phyloP scores from a whole-genome alignment of 805 yeast genomes.

The Ogataea nonfermentans region DNA sequence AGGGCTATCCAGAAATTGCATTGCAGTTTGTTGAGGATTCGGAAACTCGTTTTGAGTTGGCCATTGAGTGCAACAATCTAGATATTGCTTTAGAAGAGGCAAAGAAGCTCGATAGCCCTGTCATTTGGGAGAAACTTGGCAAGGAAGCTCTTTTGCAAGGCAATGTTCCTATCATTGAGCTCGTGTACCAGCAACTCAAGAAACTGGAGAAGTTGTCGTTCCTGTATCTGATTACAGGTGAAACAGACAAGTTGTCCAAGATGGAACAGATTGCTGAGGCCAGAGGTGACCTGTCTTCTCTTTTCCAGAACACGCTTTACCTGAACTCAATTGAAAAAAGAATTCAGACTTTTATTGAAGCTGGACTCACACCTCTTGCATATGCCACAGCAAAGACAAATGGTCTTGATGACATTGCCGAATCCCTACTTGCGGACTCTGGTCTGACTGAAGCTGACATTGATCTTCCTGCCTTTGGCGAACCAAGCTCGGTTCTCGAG shows the following conservation, averaged over 20 bases:
- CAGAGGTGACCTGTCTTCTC: constrained; percentile 75
- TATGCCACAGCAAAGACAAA: constrained; percentile 88
- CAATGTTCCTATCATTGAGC: constrained; percentile 78
- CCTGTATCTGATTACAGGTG: constrained; percentile 83
- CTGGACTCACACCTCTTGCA: constrained; percentile 85
- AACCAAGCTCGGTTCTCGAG: constrained; percentile 43
- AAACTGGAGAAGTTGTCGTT: constrained; percentile 87
- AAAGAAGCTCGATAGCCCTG: constrained; percentile 60
- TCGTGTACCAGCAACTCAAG: constrained; percentile 83
- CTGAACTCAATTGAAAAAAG: constrained; percentile 73
- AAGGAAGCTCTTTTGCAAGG: constrained; percentile 90
- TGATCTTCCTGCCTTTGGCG: constrained; percentile 38
- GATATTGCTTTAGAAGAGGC: constrained; percentile 89
- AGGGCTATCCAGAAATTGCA: constrained; percentile 97
- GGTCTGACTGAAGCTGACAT: constrained; percentile 64
- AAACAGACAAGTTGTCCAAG: constrained; percentile 65
- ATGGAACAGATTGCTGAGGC: constrained; percentile 90
- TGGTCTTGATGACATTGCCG: constrained; percentile 76
- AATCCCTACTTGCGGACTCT: constrained; percentile 65
- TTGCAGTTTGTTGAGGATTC: constrained; percentile 95
- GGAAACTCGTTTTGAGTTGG: constrained; percentile 92
- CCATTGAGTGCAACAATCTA: constrained; percentile 89
- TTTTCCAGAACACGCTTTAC: constrained; percentile 80
- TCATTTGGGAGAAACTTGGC: constrained; percentile 79
- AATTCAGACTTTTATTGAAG: constrained; percentile 66